These are phyloP conservation scores for Reutealis trisperma DNA, from an alignment of 345 rosid genomes.

Conservation along the genomic window DNA sequence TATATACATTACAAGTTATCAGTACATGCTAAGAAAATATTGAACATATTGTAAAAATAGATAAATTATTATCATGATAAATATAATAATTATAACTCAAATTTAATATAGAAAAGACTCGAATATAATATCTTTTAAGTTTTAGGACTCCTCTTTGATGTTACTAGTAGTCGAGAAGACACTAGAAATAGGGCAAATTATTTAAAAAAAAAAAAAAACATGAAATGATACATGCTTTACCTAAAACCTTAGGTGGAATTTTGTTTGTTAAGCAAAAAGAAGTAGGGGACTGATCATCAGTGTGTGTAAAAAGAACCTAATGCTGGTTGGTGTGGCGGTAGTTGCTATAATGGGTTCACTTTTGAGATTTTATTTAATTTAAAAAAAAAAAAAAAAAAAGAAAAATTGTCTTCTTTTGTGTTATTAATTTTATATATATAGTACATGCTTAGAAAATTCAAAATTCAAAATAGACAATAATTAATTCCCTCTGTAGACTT, in stretches of 20 bases:
- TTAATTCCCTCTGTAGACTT: neutral
- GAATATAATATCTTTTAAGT: too few relatives aligned
- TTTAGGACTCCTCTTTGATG: too few relatives aligned
- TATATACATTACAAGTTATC: too few relatives aligned
- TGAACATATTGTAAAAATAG: too few relatives aligned
- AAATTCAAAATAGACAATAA: neutral
- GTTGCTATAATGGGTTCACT: conserved; percentile 10
- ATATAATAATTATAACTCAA: too few relatives aligned
- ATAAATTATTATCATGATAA: too few relatives aligned
- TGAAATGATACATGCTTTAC: neutral
- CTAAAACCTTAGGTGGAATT: conserved; percentile 5
- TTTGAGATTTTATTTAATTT: neutral
- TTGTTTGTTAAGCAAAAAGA: neutral
- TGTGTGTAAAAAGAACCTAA: neutral
- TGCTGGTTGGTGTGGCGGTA: neutral
- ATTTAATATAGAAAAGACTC: too few relatives aligned
- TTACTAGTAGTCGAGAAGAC: neutral
- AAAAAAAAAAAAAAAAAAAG: too few relatives aligned
- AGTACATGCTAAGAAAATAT: too few relatives aligned
- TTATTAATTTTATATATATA: neutral
- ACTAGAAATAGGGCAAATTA: neutral
- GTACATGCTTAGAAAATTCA: neutral
- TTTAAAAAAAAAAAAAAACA: neutral
- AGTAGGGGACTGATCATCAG: neutral
- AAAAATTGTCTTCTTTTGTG: neutral